Conservation (phyloP, 2,329 filamentous ascomycete species). For the Chalaropsis thielavioides region DNA sequence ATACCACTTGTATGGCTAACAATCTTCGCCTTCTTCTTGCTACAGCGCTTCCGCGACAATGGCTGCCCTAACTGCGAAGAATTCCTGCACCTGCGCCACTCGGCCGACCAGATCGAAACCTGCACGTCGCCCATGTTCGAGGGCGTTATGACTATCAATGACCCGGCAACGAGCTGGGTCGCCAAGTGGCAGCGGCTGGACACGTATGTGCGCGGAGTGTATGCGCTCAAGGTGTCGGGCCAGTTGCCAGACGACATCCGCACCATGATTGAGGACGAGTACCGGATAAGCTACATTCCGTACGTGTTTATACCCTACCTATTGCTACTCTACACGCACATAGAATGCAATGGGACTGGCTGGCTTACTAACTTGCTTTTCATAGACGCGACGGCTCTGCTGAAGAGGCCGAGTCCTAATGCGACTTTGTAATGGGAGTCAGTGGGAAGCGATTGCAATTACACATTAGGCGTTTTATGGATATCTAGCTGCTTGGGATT, state of each 20-base stretch:
- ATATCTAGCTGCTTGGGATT: background rate
- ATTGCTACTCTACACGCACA: background rate
- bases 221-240: slow-evolving; percentile 88
- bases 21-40: slow-evolving; percentile 3
- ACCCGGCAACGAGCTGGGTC: slow-evolving; percentile 80
- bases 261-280: slow-evolving; percentile 46
- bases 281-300: slow-evolving; percentile 51
- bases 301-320: slow-evolving; percentile 40
- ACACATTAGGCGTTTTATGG: slow-evolving; percentile 3
- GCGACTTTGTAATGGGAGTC: slow-evolving; percentile 9
- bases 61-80: slow-evolving; percentile 96
- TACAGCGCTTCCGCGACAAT: slow-evolving; percentile 65
- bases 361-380: background rate
- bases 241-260: slow-evolving; percentile 54
- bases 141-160: slow-evolving; percentile 70
- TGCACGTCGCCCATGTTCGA: slow-evolving; percentile 96
- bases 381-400: slow-evolving; percentile 44
- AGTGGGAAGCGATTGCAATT: background rate
- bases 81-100: slow-evolving; percentile 69
- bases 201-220: slow-evolving; percentile 74
- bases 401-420: slow-evolving; percentile 33
- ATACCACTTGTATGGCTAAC: background rate
- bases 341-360: background rate
- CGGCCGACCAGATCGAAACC: slow-evolving; percentile 68
- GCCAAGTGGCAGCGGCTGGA: slow-evolving; percentile 93